Evolutionary conservation across 2,329 filamentous ascomycete genomes (phyloP), one percentile per base, ranked within the genome.

Genomic region (Fusarium buharicum): DNA sequence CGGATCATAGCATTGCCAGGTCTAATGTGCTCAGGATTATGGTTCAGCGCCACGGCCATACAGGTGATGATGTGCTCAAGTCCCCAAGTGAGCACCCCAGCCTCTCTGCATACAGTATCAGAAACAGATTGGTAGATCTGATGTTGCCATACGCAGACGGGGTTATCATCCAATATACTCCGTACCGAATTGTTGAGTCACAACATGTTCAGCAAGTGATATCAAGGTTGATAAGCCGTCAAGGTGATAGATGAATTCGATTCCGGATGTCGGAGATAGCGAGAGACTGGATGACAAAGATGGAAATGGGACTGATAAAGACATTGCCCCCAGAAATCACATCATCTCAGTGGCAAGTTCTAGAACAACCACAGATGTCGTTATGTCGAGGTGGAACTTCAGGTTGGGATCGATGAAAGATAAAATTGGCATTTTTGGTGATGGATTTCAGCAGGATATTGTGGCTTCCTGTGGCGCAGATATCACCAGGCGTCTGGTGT

Each of bases 41-140:
- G 50, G 50, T 56, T 59, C 51, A 57, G 62, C 50, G 57, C 59
- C 59, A 55, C 39, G 27, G 46, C 28, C 52, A 22, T 31, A 41
- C 33, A 40, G 49, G 38, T 31, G 55, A 69, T 69, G 67, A 63
- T 70, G 67, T 70, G 67, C 64, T 68, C 40, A 30, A 20, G 10
- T 12, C 43, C 17, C 48, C 33, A 50, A 55, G 50, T 69, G 66
- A 69, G 60, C 63, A 67, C 58, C 50, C 27, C 9, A 44, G 45
- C 31, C 34, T 38, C 27, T n/a, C 37, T 43, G 57, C 30, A 45
- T 55, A 59, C 22, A 24, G 22, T 24, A 67, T 47, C 36, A 45
- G 30, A 33, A n/a, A 46, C 36, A 34, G 30, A 16, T 11, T 43
- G 39, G 8, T 34, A 34, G n/a, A 17, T 40, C 33, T 18, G 17